phyloP scores from a whole-genome alignment of 2,329 filamentous ascomycete genomes.

The Fusarium sp. region DNA sequence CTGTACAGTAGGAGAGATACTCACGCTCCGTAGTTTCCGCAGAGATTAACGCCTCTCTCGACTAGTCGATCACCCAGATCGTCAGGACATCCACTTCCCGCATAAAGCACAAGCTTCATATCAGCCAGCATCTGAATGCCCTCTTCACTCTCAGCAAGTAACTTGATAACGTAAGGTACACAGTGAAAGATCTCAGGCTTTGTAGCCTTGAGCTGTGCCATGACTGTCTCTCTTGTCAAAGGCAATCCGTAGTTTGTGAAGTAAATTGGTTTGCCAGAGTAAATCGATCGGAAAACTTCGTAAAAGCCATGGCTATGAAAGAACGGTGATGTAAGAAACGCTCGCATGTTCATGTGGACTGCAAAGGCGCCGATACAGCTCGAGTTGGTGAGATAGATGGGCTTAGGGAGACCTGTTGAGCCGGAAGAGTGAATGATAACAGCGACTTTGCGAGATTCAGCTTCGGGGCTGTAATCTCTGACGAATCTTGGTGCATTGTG shows the following conservation, averaged over 20 bases:
- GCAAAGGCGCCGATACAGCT: slow-evolving; percentile 62
- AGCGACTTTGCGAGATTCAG: slow-evolving; percentile 28
- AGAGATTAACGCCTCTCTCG: slow-evolving; percentile 64
- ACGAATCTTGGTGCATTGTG: slow-evolving; percentile 31
- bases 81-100: slow-evolving; percentile 69
- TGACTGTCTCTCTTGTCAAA: slow-evolving; percentile 62
- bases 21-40: slow-evolving; percentile 68
- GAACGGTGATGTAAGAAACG: slow-evolving; percentile 67
- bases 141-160: slow-evolving; percentile 68
- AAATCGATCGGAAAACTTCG: slow-evolving; percentile 65
- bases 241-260: slow-evolving; percentile 68
- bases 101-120: slow-evolving; percentile 66
- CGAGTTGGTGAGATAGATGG: slow-evolving; percentile 68
- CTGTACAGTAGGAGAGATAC: slow-evolving; percentile 7
- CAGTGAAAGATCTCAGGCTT: slow-evolving; percentile 66
- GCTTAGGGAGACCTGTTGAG: slow-evolving; percentile 72
- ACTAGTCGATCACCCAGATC: slow-evolving; percentile 67
- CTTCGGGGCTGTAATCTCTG: slow-evolving; percentile 27
- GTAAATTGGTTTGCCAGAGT: slow-evolving; percentile 61
- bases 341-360: slow-evolving; percentile 54
- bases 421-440: slow-evolving; percentile 56
- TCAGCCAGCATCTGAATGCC: slow-evolving; percentile 61
- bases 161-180: slow-evolving; percentile 73
- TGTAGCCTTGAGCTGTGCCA: slow-evolving; percentile 53
- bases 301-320: slow-evolving; percentile 71